A percentile compares a stretch with the other conserved stretches of the same genome.
phyloP scores from a whole-genome alignment of 805 yeast genomes.

The Naumovozyma dairenensis region DNA sequence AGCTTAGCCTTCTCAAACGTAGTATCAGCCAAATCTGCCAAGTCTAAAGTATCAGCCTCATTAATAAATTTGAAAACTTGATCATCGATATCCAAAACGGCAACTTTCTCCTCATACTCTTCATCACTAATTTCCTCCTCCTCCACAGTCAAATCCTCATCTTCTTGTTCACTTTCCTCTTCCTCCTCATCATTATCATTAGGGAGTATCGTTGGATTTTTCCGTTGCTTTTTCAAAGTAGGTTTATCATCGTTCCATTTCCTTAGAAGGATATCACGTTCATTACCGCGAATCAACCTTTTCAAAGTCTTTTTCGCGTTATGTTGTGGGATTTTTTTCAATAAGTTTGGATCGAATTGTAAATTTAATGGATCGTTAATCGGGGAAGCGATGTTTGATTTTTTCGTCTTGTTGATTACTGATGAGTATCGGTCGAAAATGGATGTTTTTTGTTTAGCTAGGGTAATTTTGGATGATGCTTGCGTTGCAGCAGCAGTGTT shows the following conservation, averaged over 20 bases:
- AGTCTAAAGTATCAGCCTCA: slow-evolving; percentile 61
- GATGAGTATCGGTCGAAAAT: slow-evolving; percentile 31
- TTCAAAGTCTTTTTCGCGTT: slow-evolving; percentile 28
- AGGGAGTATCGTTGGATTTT: too few species aligned
- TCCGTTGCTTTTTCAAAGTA: too few species aligned
- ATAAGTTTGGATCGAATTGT: slow-evolving; percentile 1
- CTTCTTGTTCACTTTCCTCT: slow-evolving; percentile 11
- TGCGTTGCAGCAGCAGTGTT: too few species aligned
- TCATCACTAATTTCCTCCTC: slow-evolving; percentile 35
- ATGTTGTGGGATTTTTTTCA: background rate
- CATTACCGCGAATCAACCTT: slow-evolving; percentile 33
- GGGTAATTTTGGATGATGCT: slow-evolving; percentile 30
- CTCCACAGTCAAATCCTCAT: slow-evolving; percentile 29
- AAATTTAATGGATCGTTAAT: background rate
- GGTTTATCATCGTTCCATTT: too few species aligned
- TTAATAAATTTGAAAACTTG: slow-evolving; percentile 72
- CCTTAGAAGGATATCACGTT: too few species aligned
- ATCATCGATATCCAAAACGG: slow-evolving; percentile 40
- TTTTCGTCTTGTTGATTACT: slow-evolving; percentile 15
- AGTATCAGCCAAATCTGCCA: slow-evolving; percentile 71
- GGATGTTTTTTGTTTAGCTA: slow-evolving; percentile 29
- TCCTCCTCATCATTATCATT: slow-evolving; percentile 3
- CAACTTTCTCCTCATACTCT: slow-evolving; percentile 21
- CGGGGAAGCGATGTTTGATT: background rate
- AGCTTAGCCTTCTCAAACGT: slow-evolving; percentile 54